phyloP scores from a whole-genome alignment of 768 basidiomycete genomes.

The Thelephora aurantiotincta region DNA sequence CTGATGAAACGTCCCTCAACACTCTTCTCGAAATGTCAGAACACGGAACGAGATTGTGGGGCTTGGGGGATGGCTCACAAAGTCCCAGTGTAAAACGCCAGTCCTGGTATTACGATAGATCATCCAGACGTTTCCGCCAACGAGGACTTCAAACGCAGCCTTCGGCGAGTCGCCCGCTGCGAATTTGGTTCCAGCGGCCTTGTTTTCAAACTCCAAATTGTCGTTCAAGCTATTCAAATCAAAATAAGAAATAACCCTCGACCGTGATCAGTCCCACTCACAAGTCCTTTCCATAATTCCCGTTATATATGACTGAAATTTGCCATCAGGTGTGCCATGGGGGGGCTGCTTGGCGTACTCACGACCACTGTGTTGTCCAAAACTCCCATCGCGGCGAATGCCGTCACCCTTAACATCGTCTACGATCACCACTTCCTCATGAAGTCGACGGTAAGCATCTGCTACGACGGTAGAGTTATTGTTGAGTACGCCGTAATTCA shows the following conservation, averaged over 20 bases:
- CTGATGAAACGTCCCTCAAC: conserved; percentile 50
- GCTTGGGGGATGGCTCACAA: conserved; percentile 27
- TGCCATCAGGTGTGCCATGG: neutral
- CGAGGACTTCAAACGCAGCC: conserved; percentile 36
- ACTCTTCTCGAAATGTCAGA: conserved; percentile 26
- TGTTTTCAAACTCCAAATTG: conserved; percentile 45
- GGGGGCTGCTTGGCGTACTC: neutral
- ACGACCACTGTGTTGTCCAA: conserved; percentile 38
- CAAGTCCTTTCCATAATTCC: conserved; percentile 51
- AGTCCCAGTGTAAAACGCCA: conserved; percentile 53
- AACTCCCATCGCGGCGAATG: conserved; percentile 31
- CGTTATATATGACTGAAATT: conserved; percentile 20
- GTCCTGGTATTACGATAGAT: conserved; percentile 46
- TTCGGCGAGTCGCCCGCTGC: conserved; percentile 26
- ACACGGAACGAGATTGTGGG: neutral
- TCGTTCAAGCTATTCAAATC: conserved; percentile 35
- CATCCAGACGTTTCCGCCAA: conserved; percentile 58
- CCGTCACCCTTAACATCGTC: conserved; percentile 41
- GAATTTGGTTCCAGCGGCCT: conserved; percentile 45
- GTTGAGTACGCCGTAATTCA: conserved; percentile 29
- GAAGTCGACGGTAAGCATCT: conserved; percentile 20
- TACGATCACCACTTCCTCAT: conserved; percentile 36
- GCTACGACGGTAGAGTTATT: conserved; percentile 11
- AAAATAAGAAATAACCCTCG: neutral
- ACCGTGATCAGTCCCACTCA: conserved; percentile 10